These are phyloP conservation scores for Fusarium mexicanum DNA, from an alignment of 2,329 filamentous ascomycete species.

Conservation along the genomic window DNA sequence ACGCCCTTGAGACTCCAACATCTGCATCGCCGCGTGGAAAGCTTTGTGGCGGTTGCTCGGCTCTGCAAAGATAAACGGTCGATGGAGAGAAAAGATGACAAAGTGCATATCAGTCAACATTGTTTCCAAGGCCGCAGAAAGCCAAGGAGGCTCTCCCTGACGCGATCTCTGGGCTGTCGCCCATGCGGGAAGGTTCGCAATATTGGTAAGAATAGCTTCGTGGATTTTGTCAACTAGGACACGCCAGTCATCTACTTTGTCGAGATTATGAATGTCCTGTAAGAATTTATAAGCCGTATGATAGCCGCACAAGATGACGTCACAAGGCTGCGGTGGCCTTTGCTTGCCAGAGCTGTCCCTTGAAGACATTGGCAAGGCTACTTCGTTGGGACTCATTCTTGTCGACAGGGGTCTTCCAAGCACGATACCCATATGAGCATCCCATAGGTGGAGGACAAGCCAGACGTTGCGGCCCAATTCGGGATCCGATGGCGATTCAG, in stretches of 20 bases:
- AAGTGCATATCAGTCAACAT: not conserved
- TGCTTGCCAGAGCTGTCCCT: not conserved
- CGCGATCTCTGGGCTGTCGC: not conserved
- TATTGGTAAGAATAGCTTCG: not conserved
- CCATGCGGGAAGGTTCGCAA: not conserved
- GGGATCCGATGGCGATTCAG: not conserved
- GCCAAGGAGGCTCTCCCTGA: not conserved
- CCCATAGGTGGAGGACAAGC: not conserved
- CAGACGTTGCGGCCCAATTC: not conserved
- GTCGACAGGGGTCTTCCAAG: not conserved
- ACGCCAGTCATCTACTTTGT: not conserved
- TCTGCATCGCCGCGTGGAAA: not conserved
- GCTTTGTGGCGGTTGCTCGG: not conserved
- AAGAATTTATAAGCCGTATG: not conserved
- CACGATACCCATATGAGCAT: not conserved
- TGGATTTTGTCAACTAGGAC: not conserved
- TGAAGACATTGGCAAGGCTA: not conserved
- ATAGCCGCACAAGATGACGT: not conserved
- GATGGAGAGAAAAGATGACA: not conserved
- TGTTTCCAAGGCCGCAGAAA: not conserved
- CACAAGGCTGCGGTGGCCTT: not conserved
- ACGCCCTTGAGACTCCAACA: not conserved
- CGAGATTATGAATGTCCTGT: not conserved
- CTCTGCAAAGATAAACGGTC: not conserved
- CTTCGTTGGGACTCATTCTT: not conserved